A percentile compares a stretch with the other conserved stretches of the same genome.
Evolutionary conservation across 176 grass and related monocot species (phyloP).

Genomic region (Zoysia japonica): DNA sequence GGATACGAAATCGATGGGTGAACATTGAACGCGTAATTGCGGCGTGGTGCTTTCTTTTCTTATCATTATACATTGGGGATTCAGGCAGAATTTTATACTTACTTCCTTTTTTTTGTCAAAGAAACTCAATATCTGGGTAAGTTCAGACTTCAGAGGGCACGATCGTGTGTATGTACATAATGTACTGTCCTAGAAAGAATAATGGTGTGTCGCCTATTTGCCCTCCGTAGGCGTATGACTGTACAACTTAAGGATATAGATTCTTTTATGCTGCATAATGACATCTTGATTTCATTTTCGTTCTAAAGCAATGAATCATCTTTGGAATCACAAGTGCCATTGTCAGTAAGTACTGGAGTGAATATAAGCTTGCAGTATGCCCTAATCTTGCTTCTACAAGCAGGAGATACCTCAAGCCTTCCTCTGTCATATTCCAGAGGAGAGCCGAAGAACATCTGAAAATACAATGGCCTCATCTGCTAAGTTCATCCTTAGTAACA

Average conservation of each 20-base stretch:
- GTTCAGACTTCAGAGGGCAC: background rate
- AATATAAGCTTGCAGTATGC: background rate
- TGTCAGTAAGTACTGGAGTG: background rate
- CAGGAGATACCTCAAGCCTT: slow-evolving; percentile 57
- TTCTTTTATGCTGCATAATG: background rate
- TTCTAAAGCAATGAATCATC: background rate
- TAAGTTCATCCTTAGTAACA: slow-evolving; percentile 33
- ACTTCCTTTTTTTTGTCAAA: background rate
- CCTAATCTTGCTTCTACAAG: slow-evolving; percentile 27
- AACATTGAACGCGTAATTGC: background rate
- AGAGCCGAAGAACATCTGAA: background rate
- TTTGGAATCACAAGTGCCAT: slow-evolving; percentile 15
- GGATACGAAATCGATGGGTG: background rate
- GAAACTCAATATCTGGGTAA: background rate
- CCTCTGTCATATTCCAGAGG: slow-evolving; percentile 40
- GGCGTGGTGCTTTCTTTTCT: background rate
- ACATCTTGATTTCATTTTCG: slow-evolving; percentile 10
- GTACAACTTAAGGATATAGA: background rate
- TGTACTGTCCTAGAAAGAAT: background rate
- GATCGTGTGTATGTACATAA: background rate
- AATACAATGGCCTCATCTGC: slow-evolving; percentile 5
- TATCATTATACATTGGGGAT: background rate
- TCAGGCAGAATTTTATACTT: background rate
- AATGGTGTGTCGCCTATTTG: background rate
- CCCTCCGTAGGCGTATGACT: too few relatives aligned